Evolutionary conservation across 2,329 filamentous ascomycete species (phyloP), one percentile per base, ranked within the genome.

Genomic region (Epicoccum nigrum): DNA sequence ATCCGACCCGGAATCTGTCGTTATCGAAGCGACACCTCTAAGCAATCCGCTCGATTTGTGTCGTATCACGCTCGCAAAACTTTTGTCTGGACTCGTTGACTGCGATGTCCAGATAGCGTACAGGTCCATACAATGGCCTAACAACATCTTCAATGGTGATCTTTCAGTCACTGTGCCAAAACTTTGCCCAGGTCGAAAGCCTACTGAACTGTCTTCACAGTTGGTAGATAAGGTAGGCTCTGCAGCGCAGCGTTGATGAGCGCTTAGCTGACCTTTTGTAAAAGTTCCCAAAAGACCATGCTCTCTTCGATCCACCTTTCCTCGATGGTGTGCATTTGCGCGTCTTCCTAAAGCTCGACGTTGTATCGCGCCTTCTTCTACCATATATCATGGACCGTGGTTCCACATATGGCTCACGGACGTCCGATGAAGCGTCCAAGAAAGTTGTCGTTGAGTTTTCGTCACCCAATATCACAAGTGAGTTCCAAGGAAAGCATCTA

Each of bases 391-490:
- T 83, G 21, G 73, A 78, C 34, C 78, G 80, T 33, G 79, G 80
- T 40, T 54, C 65, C 2, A 71, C 73, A 4, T 92, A 82, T 58
- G 87, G 87, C 85, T 64, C 74, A 77, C 35, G 68, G 75, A 16
- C 77, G 83, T 62, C 80, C 2, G 77, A 75, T 37, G 71, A 77
- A 49, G 80, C 76, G 51, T 75, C 75, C 50, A 86, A 86, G 74
- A 80, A 78, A 52, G 66, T 82, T 3, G 78, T 90, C 25, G 79
- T 90, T 57, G 88, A 90, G 62, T 90, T 90, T 64, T 89, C 86
- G 1, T 89, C 86, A 0, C 88, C 88, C 23, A 90, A 90, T 65
- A 88, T 90, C 47, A 86, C 86, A 23, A 89, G 87, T 70, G 87
- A 85, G 13, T 87, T 89, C 64, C 82, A 87, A 59, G 84, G 82